A percentile compares a stretch with the other conserved stretches of the same genome.
These are phyloP conservation scores for Xylaria sp. DNA, from an alignment of 2,329 filamentous ascomycete species.

Conservation along the genomic window DNA sequence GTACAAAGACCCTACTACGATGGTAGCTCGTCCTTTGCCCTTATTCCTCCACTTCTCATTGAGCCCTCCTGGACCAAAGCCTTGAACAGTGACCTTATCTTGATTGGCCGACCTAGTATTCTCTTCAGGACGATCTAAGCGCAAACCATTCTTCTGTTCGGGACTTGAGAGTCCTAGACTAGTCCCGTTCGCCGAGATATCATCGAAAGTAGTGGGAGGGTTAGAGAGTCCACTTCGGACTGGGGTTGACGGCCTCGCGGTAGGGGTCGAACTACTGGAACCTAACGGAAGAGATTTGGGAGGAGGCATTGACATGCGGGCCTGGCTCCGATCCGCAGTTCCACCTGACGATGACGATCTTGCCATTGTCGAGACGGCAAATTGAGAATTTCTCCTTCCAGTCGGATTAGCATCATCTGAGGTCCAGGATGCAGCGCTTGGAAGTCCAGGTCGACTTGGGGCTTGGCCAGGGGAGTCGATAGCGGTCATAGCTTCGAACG, in stretches of 20 bases:
- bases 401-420: slow-evolving; percentile 55
- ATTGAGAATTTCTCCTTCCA: slow-evolving; percentile 67
- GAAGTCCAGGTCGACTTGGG: slow-evolving; percentile 54
- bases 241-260: slow-evolving; percentile 61
- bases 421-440: slow-evolving; percentile 55
- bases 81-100: slow-evolving; percentile 72
- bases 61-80: slow-evolving; percentile 76
- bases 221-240: slow-evolving; percentile 61
- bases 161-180: slow-evolving; percentile 55
- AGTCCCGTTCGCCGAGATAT: slow-evolving; percentile 52
- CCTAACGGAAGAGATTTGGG: slow-evolving; percentile 58
- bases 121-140: slow-evolving; percentile 56
- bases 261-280: slow-evolving; percentile 59
- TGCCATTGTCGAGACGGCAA: slow-evolving; percentile 57
- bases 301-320: slow-evolving; percentile 85
- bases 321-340: slow-evolving; percentile 67
- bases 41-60: slow-evolving; percentile 83
- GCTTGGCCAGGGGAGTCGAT: slow-evolving; percentile 79
- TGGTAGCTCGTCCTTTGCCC: slow-evolving; percentile 80
- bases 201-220: slow-evolving; percentile 62
- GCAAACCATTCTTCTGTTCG: slow-evolving; percentile 52
- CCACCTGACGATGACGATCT: slow-evolving; percentile 66
- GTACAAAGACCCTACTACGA: slow-evolving; percentile 86
- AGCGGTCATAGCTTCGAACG: slow-evolving; percentile 76
- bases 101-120: slow-evolving; percentile 61